Evolutionary conservation across 2,329 filamentous ascomycete species (phyloP).

Genomic region (Huntiella savannae): DNA sequence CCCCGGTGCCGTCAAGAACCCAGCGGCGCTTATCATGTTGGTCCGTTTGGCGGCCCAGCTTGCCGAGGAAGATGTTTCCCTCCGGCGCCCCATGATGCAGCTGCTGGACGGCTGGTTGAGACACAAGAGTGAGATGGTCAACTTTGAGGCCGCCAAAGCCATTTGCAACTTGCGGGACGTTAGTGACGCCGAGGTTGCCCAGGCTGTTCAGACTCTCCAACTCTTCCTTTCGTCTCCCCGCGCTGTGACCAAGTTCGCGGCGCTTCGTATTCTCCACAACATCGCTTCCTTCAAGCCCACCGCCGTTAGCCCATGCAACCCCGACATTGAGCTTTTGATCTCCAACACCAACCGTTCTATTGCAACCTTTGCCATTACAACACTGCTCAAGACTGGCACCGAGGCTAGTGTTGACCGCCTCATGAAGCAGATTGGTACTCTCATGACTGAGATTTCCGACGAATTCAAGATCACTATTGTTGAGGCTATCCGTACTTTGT

Average conservation of each 20-base stretch:
- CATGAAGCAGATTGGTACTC: constrained; percentile 96
- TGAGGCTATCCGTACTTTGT: constrained; percentile 88
- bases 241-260: constrained; percentile 92
- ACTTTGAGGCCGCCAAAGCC: constrained; percentile 95
- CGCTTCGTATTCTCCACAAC: constrained; percentile 87
- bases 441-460: constrained; percentile 98
- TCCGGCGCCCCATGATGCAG: constrained; percentile 92
- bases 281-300: constrained; percentile 93
- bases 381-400: constrained; percentile 92
- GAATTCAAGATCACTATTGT: constrained; percentile 99
- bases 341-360: constrained; percentile 95
- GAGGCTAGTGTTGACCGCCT: constrained; percentile 90
- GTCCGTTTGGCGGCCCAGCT: constrained; percentile 85
- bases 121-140: constrained; percentile 99
- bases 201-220: constrained; percentile 88
- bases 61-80: constrained; percentile 74
- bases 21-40: constrained; percentile 78
- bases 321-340: constrained; percentile 90
- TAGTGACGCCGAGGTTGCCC: constrained; percentile 73
- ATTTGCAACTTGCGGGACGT: constrained; percentile 91
- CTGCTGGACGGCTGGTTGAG: constrained; percentile 89
- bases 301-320: constrained; percentile 83
- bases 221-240: constrained; percentile 91
- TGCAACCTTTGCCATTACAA: constrained; percentile 95
- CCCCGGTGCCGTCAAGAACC: constrained; percentile 83